A percentile compares a stretch with the other conserved stretches of the same genome.
Evolutionary conservation across 495 filamentous ascomycete genomes (phyloP).

Genomic region (Aspergillus ellipticus): DNA sequence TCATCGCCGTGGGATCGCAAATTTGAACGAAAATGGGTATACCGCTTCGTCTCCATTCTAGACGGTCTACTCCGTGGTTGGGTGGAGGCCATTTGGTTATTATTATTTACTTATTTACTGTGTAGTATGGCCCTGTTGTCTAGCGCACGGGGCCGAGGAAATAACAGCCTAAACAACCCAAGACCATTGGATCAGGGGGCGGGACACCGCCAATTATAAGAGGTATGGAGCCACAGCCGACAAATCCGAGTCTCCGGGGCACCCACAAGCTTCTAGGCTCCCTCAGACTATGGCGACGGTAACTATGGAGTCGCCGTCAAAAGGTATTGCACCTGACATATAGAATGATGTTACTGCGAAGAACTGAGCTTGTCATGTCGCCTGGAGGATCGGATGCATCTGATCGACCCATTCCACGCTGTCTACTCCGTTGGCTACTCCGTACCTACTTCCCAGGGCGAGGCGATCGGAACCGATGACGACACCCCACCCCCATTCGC

Average conservation of each 20-base stretch:
- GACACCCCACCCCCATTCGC: background rate
- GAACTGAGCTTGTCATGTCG: background rate
- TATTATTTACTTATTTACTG: too few relatives aligned
- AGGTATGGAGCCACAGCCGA: conserved; percentile 6
- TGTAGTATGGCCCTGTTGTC: background rate
- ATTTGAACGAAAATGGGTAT: too few relatives aligned
- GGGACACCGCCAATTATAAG: background rate
- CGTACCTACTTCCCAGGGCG: too few relatives aligned
- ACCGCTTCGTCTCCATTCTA: background rate
- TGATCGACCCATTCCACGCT: background rate
- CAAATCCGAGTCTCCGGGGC: conserved; percentile 5
- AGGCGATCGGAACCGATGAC: background rate
- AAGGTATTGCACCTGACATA: background rate
- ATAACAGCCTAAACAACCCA: background rate
- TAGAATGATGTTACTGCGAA: background rate
- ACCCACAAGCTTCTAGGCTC: conserved; percentile 13
- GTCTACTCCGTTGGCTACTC: background rate
- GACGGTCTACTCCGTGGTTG: too few relatives aligned
- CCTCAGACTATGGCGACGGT: background rate
- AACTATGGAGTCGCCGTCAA: background rate
- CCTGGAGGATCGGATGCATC: background rate
- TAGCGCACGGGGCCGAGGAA: background rate
- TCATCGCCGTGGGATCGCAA: too few relatives aligned
- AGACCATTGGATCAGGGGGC: background rate
- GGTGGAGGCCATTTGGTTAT: too few relatives aligned